A percentile compares a stretch with the other conserved stretches of the same genome.
phyloP scores from a whole-genome alignment of 1,284 basidiomycete genomes.

The Mycosarcoma maydis region DNA sequence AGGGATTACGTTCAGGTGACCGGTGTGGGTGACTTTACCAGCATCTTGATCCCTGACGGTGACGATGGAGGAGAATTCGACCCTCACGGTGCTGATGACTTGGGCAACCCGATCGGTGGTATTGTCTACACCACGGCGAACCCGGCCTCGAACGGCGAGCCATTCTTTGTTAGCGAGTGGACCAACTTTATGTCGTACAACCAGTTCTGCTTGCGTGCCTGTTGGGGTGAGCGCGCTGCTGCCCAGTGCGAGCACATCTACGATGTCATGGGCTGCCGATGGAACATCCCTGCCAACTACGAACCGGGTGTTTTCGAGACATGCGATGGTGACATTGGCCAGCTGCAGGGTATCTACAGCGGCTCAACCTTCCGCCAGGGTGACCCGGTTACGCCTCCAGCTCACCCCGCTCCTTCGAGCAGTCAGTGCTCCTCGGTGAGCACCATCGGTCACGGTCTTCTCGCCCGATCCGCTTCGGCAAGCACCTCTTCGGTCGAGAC shows the following conservation, averaged over 20 bases:
- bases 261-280: constrained; percentile 61
- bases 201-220: constrained; percentile 62
- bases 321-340: constrained; percentile 54
- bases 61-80: constrained; percentile 64
- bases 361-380: constrained; percentile 59
- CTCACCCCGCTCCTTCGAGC: constrained; percentile 38
- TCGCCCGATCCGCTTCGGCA: constrained; percentile 5
- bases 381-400: constrained; percentile 38
- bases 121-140: constrained; percentile 61
- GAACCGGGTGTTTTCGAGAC: constrained; percentile 53
- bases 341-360: constrained; percentile 57
- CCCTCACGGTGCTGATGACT: constrained; percentile 60
- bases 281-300: constrained; percentile 61
- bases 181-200: constrained; percentile 62
- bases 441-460: constrained; percentile 34
- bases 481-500: constrained; percentile 8
- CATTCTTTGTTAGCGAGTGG: constrained; percentile 46
- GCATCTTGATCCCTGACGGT: constrained; percentile 40
- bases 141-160: constrained; percentile 44
- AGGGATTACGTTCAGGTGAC: constrained; percentile 62
- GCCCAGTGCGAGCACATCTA: constrained; percentile 63
- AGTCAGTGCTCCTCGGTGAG: constrained; percentile 29
- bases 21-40: constrained; percentile 56
- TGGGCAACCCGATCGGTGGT: constrained; percentile 60
- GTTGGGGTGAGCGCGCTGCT: constrained; percentile 50